A percentile compares a stretch with the other conserved stretches of the same genome.
phyloP scores from a whole-genome alignment of 495 filamentous ascomycete genomes.

The Penicillium macrosclerotiorum region DNA sequence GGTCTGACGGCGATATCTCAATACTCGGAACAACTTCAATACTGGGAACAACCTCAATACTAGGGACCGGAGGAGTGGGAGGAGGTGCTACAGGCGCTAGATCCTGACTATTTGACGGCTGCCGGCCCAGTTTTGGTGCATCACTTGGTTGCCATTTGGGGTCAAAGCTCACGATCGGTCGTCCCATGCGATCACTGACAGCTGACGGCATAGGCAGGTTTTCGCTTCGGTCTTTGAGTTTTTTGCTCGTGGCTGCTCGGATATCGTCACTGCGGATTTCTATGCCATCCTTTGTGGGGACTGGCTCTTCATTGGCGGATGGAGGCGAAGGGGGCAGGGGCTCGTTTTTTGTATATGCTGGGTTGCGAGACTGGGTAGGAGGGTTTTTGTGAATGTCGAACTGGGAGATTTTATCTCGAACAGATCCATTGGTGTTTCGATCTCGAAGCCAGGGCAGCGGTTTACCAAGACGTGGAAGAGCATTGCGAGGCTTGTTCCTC shows the following conservation, averaged over 20 bases:
- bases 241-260: slow-evolving; percentile 85
- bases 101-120: slow-evolving; percentile 5
- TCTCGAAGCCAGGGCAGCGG: slow-evolving; percentile 37
- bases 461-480: slow-evolving; percentile 51
- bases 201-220: slow-evolving; percentile 82
- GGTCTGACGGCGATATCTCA: slow-evolving; percentile 48
- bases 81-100: slow-evolving; percentile 29
- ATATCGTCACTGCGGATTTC: slow-evolving; percentile 87
- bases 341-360: slow-evolving; percentile 67
- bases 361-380: slow-evolving; percentile 70
- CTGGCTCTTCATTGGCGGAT: slow-evolving; percentile 16
- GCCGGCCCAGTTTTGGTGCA: slow-evolving; percentile 22
- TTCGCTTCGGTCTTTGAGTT: slow-evolving; percentile 75
- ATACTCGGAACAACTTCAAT: slow-evolving; percentile 29
- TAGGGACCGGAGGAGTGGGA: slow-evolving; percentile 43
- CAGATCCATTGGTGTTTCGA: slow-evolving; percentile 37
- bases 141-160: slow-evolving; percentile 67
- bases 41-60: slow-evolving; percentile 32
- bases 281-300: slow-evolving; percentile 64
- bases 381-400: slow-evolving; percentile 78
- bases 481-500: slow-evolving; percentile 52
- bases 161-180: slow-evolving; percentile 94
- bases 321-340: slow-evolving; percentile 31
- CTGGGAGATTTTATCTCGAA: slow-evolving; percentile 55
- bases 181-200: slow-evolving; percentile 78